Evolutionary conservation across 108 stramenopile species (phyloP).

Genomic region (Cyclotella sp.): DNA sequence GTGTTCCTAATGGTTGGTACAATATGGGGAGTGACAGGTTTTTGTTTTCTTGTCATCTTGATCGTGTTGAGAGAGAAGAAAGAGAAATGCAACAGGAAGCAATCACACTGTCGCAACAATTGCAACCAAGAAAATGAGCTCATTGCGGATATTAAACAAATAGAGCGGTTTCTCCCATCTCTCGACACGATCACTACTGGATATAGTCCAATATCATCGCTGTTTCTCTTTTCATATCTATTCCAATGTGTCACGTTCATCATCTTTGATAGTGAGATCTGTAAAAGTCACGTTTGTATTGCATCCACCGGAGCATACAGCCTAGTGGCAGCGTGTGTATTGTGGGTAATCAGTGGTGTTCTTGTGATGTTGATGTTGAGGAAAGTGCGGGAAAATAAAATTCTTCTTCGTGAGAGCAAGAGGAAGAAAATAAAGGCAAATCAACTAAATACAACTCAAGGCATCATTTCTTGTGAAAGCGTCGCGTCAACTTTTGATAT

Average conservation of each 20-base stretch:
- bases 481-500: not conserved
- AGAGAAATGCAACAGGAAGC: conserved; percentile 7
- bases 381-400: conserved; percentile 22
- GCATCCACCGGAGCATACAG: conserved; percentile 29
- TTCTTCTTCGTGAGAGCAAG: not conserved
- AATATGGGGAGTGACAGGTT: conserved; percentile 18
- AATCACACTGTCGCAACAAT: not conserved
- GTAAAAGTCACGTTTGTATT: conserved; percentile 27
- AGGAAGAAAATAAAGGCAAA: not conserved
- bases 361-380: conserved; percentile 29
- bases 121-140: not conserved
- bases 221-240: conserved; percentile 33
- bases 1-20: conserved; percentile 30
- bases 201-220: conserved; percentile 29
- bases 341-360: conserved; percentile 40
- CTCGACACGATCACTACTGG: conserved; percentile 24
- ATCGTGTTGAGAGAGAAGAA: conserved; percentile 11
- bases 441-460: not conserved
- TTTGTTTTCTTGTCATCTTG: conserved; percentile 13
- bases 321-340: conserved; percentile 31
- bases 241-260: conserved; percentile 36
- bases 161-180: conserved; percentile 1
- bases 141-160: not conserved
- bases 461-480: no score
- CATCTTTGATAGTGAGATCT: conserved; percentile 40